phyloP scores from a whole-genome alignment of 2,329 filamentous ascomycete species.

The Apiospora sp. region DNA sequence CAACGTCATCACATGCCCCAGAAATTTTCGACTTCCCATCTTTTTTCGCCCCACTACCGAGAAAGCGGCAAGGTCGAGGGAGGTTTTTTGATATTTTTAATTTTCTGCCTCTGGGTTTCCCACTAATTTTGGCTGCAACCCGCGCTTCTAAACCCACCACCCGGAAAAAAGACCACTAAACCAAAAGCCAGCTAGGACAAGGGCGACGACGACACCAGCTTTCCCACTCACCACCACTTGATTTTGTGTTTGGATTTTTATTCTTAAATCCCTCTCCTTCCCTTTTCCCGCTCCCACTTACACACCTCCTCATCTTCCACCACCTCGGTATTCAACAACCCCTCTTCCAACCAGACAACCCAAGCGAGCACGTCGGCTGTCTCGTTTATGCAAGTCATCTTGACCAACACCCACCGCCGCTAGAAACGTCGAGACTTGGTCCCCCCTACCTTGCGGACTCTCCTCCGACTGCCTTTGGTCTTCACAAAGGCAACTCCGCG shows the following conservation, averaged over 20 bases:
- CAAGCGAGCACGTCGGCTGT: neutral
- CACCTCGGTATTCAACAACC: constrained; percentile 21
- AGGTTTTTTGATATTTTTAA: neutral
- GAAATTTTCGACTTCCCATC: neutral
- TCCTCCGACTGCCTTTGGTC: constrained; percentile 67
- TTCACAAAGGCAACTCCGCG: constrained; percentile 66
- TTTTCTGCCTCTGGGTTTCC: neutral
- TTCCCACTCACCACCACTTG: neutral
- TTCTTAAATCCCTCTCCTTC: constrained; percentile 17
- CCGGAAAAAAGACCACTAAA: constrained; percentile 16
- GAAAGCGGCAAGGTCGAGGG: constrained; percentile 16
- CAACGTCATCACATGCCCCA: constrained; percentile 25
- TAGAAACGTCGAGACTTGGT: constrained; percentile 4
- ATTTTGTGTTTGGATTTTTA: neutral
- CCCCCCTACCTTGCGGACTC: neutral
- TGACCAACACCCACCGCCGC: neutral
- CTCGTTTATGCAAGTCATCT: constrained; percentile 16
- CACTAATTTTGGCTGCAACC: neutral
- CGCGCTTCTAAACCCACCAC: constrained; percentile 15
- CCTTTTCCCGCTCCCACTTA: neutral
- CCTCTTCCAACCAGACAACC: neutral
- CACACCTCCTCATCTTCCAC: neutral
- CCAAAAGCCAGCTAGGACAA: constrained; percentile 11
- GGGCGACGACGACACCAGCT: constrained; percentile 14
- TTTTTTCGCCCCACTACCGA: neutral